Conservation (phyloP, 164 flowering plant genomes). For the Tetracentron sinense region DNA sequence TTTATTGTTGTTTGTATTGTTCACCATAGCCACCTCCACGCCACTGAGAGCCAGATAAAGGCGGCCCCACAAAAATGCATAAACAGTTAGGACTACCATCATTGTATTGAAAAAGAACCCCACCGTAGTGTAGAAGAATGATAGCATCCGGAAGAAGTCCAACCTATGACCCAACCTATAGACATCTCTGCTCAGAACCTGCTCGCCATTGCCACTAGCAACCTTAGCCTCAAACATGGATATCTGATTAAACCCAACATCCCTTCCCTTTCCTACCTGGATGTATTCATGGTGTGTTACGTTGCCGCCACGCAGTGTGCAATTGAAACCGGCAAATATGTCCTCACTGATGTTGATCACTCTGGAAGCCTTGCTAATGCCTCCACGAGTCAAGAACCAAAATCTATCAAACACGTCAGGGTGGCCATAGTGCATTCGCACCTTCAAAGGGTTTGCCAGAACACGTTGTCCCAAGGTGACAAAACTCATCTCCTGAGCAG, state of each 20-base stretch:
- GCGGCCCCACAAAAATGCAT: conserved; percentile 67
- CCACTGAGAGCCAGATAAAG: conserved; percentile 67
- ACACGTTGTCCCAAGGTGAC: conserved; percentile 73
- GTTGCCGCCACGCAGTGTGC: conserved; percentile 64
- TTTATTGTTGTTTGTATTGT: conserved; percentile 27
- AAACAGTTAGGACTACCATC: conserved; percentile 59
- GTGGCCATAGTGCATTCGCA: too few relatives aligned
- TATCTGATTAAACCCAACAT: too few relatives aligned
- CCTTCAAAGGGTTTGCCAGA: conserved; percentile 58
- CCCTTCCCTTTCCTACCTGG: too few relatives aligned
- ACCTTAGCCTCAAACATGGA: too few relatives aligned
- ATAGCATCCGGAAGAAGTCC: too few relatives aligned
- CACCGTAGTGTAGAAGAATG: conserved; percentile 61
- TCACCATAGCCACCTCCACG: conserved; percentile 36
- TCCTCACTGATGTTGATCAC: conserved; percentile 71
- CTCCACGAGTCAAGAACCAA: conserved; percentile 67
- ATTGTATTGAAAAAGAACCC: too few relatives aligned
- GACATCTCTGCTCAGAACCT: too few relatives aligned
- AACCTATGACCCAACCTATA: too few relatives aligned
- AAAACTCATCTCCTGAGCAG: conserved; percentile 68
- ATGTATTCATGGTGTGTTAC: too few relatives aligned
- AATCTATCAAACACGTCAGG: too few relatives aligned
- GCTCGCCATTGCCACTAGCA: too few relatives aligned
- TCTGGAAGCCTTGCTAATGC: conserved; percentile 65
- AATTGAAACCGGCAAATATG: conserved; percentile 71